phyloP scores from a whole-genome alignment of 257 asterid species.

The Echium plantagineum region DNA sequence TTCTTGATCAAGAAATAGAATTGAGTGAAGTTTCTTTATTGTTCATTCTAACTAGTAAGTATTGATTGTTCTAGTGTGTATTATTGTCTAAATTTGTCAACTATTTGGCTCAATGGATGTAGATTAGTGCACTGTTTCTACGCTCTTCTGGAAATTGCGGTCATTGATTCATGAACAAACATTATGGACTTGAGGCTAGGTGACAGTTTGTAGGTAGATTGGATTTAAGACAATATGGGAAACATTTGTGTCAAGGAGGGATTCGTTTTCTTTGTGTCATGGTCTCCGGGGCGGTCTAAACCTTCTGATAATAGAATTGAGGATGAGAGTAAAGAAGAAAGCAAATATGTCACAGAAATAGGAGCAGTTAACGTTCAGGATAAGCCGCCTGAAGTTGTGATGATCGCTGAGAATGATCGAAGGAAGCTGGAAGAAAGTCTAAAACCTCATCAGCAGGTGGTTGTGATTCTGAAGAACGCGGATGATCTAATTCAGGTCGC shows the following conservation, averaged over 20 bases:
- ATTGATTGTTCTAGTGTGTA: no score
- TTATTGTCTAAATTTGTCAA: no score
- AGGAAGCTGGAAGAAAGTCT: conserved; percentile 1
- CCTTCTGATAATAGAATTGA: conserved; percentile 7
- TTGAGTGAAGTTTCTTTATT: background rate
- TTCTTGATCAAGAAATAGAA: no score
- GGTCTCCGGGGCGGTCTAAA: conserved; percentile 14
- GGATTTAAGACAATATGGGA: conserved; percentile 16
- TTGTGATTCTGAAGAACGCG: conserved; percentile 16
- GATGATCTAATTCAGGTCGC: conserved; percentile 5
- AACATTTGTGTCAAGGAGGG: conserved; percentile 24
- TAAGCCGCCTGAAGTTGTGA: conserved; percentile 27
- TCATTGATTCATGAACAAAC: no score
- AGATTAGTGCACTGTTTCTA: no score
- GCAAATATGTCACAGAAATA: conserved; percentile 4
- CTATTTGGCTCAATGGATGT: no score
- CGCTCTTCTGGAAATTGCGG: no score
- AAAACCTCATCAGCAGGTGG: conserved; percentile 11
- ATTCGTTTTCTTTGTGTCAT: conserved; percentile 12
- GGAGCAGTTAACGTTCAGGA: conserved; percentile 17
- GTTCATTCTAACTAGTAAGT: no score
- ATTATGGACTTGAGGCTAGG: background rate
- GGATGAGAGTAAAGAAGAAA: conserved; percentile 7
- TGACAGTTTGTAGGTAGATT: no score
- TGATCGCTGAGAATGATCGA: conserved; percentile 17